Conservation (phyloP, 441 rosid genomes). For the Syzygium malaccense region DNA sequence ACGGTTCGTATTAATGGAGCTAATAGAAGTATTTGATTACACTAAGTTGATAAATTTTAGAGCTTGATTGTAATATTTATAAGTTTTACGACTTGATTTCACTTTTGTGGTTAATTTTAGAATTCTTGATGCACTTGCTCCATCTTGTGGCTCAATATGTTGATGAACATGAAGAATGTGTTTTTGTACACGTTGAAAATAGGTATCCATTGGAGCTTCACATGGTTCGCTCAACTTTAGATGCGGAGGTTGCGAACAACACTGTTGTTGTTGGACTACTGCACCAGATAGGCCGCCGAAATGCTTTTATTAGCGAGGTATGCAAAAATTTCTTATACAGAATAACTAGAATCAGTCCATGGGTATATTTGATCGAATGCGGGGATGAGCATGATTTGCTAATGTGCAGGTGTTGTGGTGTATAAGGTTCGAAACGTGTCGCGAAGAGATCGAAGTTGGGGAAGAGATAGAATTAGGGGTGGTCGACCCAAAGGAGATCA, state of each 20-base stretch:
- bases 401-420: constrained; percentile 17
- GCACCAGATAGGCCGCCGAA: not conserved
- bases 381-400: not conserved
- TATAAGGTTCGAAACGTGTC: not conserved
- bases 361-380: not conserved
- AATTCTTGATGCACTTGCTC: not conserved
- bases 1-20: no score
- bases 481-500: constrained; percentile 30
- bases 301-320: not conserved
- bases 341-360: not conserved
- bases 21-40: no score
- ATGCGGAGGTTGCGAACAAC: not conserved
- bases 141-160: not conserved
- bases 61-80: not conserved
- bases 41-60: no score
- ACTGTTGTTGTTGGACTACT: not conserved
- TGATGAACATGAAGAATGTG: not conserved
- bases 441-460: constrained; percentile 1
- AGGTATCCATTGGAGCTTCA: not conserved
- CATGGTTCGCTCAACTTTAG: not conserved
- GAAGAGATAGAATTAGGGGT: constrained; percentile 21
- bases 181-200: not conserved
- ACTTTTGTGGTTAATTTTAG: not conserved
- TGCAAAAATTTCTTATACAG: not conserved
- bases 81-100: not conserved